Base-by-base conservation (phyloP, 371 early-diverging fungal genomes). In the Batrachochytrium dendrobatidis region DNA sequence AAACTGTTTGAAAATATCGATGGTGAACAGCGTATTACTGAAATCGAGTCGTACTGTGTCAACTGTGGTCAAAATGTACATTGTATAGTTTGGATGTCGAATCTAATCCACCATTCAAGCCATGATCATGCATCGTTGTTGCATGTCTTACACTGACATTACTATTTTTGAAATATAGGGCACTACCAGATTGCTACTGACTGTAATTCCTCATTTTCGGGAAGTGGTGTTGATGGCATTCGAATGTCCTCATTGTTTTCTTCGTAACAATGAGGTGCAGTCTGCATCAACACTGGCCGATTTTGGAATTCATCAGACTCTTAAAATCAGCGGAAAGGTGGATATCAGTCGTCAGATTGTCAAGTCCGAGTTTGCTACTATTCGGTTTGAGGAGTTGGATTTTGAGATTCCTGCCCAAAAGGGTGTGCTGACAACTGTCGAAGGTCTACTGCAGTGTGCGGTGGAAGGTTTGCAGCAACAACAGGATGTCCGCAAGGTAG, bases 171-270 rank as follows among this genome's bases (percentile, higher is more conserved):
- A 12, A 33, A 29, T 34, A 20, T 66, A 87, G 87, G 95, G 95
- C 63, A 82, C 69, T 18, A 92, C 94, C 35, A 79, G 88, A 32
- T 72, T 94, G 33, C 78, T 95, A 46, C 80, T 94, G 52, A 94
- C 95, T 30, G 85, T 84, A 64, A 90, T 95, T 61, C 95, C 96
- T 43, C 92, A 95, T 71, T 95, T 94, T 76, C 59, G 88, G 58
- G 94, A 94, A 60, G 82, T 95, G 39, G 86, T 95, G 55, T 66
- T 95, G 33, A 89, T 90, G 89, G 90, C 92, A 26, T 95, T 95
- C 66, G 90, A 94, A 65, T 95, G 96, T 68, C 84, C 87, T 39
- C 92, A 93, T 76, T 95, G 96, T 71, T 87, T 87, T 6, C 80
- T 83, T 68, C 78, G 79, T 58, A 92, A 92, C 73, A 95, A 91